phyloP scores from a whole-genome alignment of 306 rosid species.

The Quercus engelmannii region DNA sequence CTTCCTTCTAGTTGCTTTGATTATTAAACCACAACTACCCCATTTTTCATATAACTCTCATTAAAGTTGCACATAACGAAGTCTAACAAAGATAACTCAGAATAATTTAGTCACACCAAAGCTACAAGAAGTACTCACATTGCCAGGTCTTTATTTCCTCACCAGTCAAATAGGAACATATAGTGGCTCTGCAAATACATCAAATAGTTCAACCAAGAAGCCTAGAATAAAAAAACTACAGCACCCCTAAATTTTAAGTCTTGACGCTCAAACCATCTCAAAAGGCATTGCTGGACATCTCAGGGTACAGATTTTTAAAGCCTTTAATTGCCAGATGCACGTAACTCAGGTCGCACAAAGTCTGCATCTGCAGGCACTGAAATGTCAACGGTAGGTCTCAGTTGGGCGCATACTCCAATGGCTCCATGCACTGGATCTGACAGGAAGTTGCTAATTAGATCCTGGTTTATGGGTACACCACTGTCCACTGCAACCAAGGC shows the following conservation, averaged over 20 bases:
- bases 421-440: conserved; percentile 96
- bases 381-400: conserved; percentile 92
- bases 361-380: conserved; percentile 89
- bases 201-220: not conserved
- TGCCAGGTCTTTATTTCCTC: not conserved
- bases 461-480: conserved; percentile 59
- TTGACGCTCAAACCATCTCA: not conserved
- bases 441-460: conserved; percentile 86
- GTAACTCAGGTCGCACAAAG: conserved; percentile 95
- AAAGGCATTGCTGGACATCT: not conserved
- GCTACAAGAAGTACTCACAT: not conserved
- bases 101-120: not conserved
- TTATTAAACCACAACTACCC: too few species aligned
- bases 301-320: conserved; percentile 12
- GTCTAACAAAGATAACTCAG: not conserved
- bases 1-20: too few species aligned
- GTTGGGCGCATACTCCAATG: conserved; percentile 78
- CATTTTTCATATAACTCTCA: too few species aligned
- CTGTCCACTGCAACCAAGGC: conserved; percentile 90
- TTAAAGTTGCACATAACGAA: not conserved
- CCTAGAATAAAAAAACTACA: not conserved
- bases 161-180: not conserved
- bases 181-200: not conserved
- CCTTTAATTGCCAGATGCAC: conserved; percentile 50
- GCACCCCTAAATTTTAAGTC: not conserved